Evolutionary conservation across 805 yeast species (phyloP), one percentile per base, ranked within the genome.

Genomic region (Lachancea quebecensis): DNA sequence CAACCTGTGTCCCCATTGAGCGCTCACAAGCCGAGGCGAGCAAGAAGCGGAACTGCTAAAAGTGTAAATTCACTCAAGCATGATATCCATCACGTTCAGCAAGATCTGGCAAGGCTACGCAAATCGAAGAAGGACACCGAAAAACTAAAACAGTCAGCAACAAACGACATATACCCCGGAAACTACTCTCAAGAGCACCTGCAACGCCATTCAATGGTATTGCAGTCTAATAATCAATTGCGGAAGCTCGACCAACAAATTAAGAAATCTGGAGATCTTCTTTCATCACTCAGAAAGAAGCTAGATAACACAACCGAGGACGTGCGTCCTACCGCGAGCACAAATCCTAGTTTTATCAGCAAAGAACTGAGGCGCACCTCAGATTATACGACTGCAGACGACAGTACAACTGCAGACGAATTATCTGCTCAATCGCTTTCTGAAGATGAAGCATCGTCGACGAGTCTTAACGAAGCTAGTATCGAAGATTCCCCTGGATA

Each of bases 401-500:
- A 21, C 7, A 21, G 25, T 7, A 21, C 25, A 21, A 21, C 25
- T 21, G 25, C 25, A 7, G 25, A 21, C 4, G 25, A 21, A 21
- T 21, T 21, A 7, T 21, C 25, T 7, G 25, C 25, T 7, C 25
- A 7, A 21, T 21, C 25, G 4, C 7, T 21, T 4, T 42, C 46
- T 12, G 45, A 47, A 10, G 29, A 18, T 16, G 42, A 29, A 2
- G 37, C 35, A 17, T 44, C 39, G 4, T 12, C 35, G 6, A 47
- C 34, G 6, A 31, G 33, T n/a, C 28, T 35, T 27, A 34, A 39
- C 3, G 44, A 39, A 4, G 53, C 70, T 2, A 64, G 39, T 0
- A 47, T 56, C 8, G 54, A 66, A 10, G 51, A 57, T 15, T 56
- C 55, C 4, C 73, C 85, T 59, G 77, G 72, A 53, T 71, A 77